phyloP scores from a whole-genome alignment of 169 alveolate genomes.

The Besnoitia besnoiti region DNA sequence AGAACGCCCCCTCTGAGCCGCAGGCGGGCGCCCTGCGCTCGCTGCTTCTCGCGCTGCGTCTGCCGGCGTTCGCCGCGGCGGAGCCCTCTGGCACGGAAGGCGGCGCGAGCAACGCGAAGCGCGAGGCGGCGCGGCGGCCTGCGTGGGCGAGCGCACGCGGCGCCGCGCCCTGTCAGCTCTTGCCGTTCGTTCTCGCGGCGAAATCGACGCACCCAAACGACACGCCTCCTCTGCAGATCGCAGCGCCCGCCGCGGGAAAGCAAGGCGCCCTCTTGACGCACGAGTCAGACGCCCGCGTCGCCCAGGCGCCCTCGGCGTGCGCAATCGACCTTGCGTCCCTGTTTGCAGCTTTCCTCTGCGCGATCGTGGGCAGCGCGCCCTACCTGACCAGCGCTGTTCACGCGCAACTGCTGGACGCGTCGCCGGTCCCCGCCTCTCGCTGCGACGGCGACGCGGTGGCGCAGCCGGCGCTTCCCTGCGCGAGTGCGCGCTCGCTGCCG shows the following conservation, averaged over 20 bases:
- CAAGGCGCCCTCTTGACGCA: not conserved
- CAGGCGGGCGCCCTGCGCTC: not conserved
- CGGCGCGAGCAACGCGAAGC: too few species aligned
- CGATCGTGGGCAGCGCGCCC: not conserved
- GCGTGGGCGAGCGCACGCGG: not conserved
- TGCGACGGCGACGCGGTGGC: not conserved
- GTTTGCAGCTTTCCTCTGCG: not conserved
- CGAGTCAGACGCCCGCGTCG: not conserved
- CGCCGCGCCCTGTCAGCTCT: not conserved
- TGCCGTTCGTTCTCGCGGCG: not conserved
- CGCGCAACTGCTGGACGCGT: not conserved
- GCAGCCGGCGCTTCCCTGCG: not conserved
- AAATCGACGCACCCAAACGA: not conserved
- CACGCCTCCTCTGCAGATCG: not conserved
- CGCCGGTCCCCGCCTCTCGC: not conserved
- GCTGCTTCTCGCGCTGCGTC: not conserved
- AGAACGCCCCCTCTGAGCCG: too few species aligned
- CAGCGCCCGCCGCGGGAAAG: not conserved
- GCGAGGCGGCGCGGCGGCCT: too few species aligned
- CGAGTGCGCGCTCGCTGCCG: not conserved
- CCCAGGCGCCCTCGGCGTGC: not conserved
- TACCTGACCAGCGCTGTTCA: not conserved
- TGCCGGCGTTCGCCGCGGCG: not conserved
- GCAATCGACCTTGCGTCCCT: not conserved
- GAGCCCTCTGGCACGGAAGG: too few species aligned